Evolutionary conservation across 768 basidiomycete genomes (phyloP).

Genomic region (Scleroderma citrinum): DNA sequence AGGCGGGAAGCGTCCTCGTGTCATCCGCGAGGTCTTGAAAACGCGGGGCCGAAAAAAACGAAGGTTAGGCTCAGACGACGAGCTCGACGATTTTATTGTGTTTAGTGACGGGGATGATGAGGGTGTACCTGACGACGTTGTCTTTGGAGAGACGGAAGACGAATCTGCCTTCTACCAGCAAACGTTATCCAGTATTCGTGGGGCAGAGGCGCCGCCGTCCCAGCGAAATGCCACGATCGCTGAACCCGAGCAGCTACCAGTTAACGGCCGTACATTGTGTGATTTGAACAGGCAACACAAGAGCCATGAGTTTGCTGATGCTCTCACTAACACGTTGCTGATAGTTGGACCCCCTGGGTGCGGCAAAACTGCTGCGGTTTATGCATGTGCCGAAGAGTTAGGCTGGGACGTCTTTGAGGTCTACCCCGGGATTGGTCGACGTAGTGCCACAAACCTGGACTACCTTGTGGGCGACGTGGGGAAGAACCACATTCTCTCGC

Average conservation of each 20-base stretch:
- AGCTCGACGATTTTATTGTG: constrained; percentile 55
- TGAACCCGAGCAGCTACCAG: constrained; percentile 1
- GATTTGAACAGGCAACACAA: constrained; percentile 9
- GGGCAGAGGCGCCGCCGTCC: constrained; percentile 1
- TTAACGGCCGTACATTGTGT: constrained; percentile 3
- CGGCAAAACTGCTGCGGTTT: constrained; percentile 90
- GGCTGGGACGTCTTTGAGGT: constrained; percentile 98
- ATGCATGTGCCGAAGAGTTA: constrained; percentile 90
- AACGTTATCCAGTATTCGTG: constrained; percentile 16
- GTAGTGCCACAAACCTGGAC: constrained; percentile 73
- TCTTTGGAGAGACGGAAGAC: constrained; percentile 34
- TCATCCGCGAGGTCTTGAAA: constrained; percentile 50
- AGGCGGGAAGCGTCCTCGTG: constrained; percentile 51
- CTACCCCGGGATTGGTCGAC: constrained; percentile 89
- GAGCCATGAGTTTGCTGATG: constrained; percentile 30
- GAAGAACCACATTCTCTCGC: constrained; percentile 79
- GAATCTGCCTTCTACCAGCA: constrained; percentile 24
- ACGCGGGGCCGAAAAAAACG: constrained; percentile 47
- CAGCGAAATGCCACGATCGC: constrained; percentile 1
- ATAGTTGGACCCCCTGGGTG: constrained; percentile 75
- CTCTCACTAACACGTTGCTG: constrained; percentile 82
- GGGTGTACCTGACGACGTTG: constrained; percentile 19
- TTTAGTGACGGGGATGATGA: constrained; percentile 32
- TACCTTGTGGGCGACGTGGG: constrained; percentile 87
- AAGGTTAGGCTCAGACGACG: constrained; percentile 48